Evolutionary conservation across 2,329 filamentous ascomycete species (phyloP), one percentile per base, ranked within the genome.

Genomic region (Atkinsonella texensis): DNA sequence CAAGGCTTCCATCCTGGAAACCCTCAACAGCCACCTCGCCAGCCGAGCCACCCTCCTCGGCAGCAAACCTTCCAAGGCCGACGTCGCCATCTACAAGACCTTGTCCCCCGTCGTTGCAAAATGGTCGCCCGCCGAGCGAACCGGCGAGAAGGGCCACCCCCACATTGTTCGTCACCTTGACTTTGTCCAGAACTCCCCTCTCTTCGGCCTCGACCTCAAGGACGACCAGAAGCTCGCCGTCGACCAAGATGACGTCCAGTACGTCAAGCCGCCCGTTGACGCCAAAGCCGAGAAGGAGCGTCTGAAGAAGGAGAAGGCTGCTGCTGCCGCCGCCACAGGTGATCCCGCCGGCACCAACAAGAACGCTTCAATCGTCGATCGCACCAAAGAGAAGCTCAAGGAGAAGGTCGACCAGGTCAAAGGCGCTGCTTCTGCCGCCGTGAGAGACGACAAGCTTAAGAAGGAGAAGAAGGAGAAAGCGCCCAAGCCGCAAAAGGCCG

Each of bases 271-370:
- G 60, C 87, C 87, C 18, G 81, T 91, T 55, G 89, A 95, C 59
- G 82, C 86, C 61, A 95, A 94, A 77, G 89, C 89, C 52, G 91
- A 96, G 77, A 96, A 96, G 76, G 90, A 96, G 77, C 83, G 85
- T 46, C 80, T 91, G 70, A 96, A 95, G 84, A 95, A 94, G 76
- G 89, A 95, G 73, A 95, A 95, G 77, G 87, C 85, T 32, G 82
- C 81, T 13, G 78, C 78, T 1, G 77, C 77, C 1, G 79, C 76
- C n/a, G 87, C 84, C 33, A 81, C 39, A 31, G 15, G 38, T 1
- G 79, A 76, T 33, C 74, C 73, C 10, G 77, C 75, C 12, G 53
- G 38, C 48, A 49, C 33, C 18, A 53, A 51, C 46, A 51, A 65
- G 41, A 71, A 71, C 50, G 67, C 73, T 52, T 70, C 71, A 2